These are phyloP conservation scores for Aspergillus bridgeri DNA, from an alignment of 495 filamentous ascomycete species.

Conservation along the genomic window DNA sequence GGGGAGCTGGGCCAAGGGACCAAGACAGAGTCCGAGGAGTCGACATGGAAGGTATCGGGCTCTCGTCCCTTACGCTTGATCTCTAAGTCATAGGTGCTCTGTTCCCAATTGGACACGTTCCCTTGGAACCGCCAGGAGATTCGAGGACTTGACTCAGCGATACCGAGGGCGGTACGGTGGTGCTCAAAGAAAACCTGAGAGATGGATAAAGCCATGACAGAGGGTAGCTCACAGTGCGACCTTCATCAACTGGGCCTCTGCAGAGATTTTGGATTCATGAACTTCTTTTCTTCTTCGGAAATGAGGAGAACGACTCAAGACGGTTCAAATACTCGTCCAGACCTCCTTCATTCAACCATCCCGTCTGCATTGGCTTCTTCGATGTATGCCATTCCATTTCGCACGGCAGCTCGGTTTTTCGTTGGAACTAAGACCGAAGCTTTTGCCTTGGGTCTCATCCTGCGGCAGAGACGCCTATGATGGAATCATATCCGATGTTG, in stretches of 20 bases:
- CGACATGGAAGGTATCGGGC: constrained; percentile 2
- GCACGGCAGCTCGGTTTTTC: background rate
- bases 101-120: constrained; percentile 10
- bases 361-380: background rate
- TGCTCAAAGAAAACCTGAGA: constrained; percentile 16
- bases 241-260: background rate
- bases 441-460: background rate
- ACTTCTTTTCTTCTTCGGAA: too few relatives aligned
- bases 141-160: constrained; percentile 10
- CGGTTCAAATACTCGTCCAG: background rate
- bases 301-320: background rate
- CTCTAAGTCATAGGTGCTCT: constrained; percentile 13
- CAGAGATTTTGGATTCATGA: background rate
- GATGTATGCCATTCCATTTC: background rate
- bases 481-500: background rate
- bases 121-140: constrained; percentile 18
- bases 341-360: background rate
- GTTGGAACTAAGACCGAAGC: background rate
- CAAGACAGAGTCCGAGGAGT: constrained; percentile 16
- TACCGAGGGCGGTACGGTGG: constrained; percentile 11
- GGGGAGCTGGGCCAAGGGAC: constrained; percentile 13
- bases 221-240: background rate
- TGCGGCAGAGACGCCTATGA: background rate
- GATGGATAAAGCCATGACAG: constrained; percentile 15
- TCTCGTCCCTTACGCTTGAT: constrained; percentile 1